Evolutionary conservation across 192 early-diverging fungal species (phyloP), one percentile per base, ranked within the genome.

Genomic region (Anaeromyces robustus): DNA sequence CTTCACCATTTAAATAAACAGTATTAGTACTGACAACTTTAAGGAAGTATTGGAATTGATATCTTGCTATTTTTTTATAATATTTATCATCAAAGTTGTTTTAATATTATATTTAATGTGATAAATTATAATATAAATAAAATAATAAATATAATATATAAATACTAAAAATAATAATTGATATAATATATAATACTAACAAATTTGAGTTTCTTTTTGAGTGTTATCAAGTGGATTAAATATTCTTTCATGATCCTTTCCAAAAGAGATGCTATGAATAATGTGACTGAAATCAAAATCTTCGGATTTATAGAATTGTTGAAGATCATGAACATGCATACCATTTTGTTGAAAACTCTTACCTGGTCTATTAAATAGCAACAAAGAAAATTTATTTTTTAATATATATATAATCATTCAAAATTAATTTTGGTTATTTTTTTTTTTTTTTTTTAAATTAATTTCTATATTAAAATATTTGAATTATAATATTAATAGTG

Each of bases 1-100:
- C 87, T 14, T 85, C 84, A 77, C 91, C 90, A 83, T 94, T 91
- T 77, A 92, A 81, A 85, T 89, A 95, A 28, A 85, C 79, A 82
- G 94, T 88, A 78, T 94, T 89, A 9, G 96, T 98, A 41, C 93
- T 92, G 3, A 99, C 97, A 19, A 99, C 94, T 86, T 97, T 97
- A 78, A 94, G 81, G 84, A 95, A 98, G 31, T 32, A 82, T 78
- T 81, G 80, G 41, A 52, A 52, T 52, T 52, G 43, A 52, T 52
- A 52, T 52, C 43, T 52, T 52, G 43, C 43, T 52, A 52, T 52
- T 52, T 14, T 14, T 39, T 39, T 39, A 14, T 39, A 12, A 39
- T 39, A 14, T 14, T 39, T 39, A 12, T 34, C 32, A 34, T 34
- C 5, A 34, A 34, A 7, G 12, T 34, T 34, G 3, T 7, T 7